Conservation (phyloP, 371 early-diverging fungal genomes). For the Rhizopus microsporus region DNA sequence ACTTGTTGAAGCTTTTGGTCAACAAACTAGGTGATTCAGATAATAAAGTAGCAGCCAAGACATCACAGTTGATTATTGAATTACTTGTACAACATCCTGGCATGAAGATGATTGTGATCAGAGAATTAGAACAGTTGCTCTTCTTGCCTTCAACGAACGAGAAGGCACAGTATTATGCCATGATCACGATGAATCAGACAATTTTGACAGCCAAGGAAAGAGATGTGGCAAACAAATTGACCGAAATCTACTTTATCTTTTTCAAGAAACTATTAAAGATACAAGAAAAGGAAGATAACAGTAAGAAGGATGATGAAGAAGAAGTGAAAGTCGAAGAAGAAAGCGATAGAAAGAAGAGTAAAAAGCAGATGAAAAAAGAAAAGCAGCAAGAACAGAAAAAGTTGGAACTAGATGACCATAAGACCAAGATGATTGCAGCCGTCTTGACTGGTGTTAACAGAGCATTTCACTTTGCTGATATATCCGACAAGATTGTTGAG, state of each 20-base stretch:
- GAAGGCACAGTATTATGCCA: slow-evolving; percentile 85
- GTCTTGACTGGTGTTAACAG: slow-evolving; percentile 95
- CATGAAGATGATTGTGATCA: slow-evolving; percentile 87
- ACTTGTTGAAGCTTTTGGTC: slow-evolving; percentile 84
- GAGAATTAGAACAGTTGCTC: slow-evolving; percentile 85
- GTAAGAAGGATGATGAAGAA: slow-evolving; percentile 52
- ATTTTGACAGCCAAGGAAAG: slow-evolving; percentile 73
- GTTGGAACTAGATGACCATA: slow-evolving; percentile 63
- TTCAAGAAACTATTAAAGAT: slow-evolving; percentile 79
- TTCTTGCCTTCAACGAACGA: slow-evolving; percentile 70
- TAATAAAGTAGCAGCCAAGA: slow-evolving; percentile 84
- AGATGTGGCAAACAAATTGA: slow-evolving; percentile 78
- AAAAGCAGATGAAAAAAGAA: slow-evolving; percentile 43
- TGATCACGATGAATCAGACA: slow-evolving; percentile 90
- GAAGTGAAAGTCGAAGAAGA: slow-evolving; percentile 48
- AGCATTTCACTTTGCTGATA: slow-evolving; percentile 88
- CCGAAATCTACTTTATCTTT: slow-evolving; percentile 88
- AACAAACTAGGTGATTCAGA: slow-evolving; percentile 96
- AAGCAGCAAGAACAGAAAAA: slow-evolving; percentile 51
- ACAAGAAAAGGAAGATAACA: slow-evolving; percentile 41
- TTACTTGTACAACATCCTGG: slow-evolving; percentile 78
- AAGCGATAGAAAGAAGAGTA: slow-evolving; percentile 41
- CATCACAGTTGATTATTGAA: slow-evolving; percentile 74
- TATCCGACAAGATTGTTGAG: slow-evolving; percentile 75
- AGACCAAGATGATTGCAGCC: slow-evolving; percentile 87